Evolutionary conservation across 371 early-diverging fungal species (phyloP).

Genomic region (Astathelohania contejeani): DNA sequence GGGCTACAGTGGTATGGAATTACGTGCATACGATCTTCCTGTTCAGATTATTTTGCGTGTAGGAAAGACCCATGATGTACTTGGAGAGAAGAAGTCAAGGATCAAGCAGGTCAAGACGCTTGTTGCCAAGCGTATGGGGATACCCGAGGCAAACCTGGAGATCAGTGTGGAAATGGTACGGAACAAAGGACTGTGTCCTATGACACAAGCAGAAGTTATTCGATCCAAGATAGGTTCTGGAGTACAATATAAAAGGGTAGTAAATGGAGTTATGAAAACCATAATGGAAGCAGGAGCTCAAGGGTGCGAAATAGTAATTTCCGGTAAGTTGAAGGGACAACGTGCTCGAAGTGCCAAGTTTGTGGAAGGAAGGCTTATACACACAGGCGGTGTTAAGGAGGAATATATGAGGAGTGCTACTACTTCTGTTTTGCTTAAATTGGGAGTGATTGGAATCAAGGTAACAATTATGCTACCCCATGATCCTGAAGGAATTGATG

Average conservation of each 20-base stretch:
- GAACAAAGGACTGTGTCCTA: slow-evolving; percentile 91
- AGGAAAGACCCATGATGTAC: slow-evolving; percentile 84
- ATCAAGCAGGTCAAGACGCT: slow-evolving; percentile 90
- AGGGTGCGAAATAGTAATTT: slow-evolving; percentile 95
- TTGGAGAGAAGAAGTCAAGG: slow-evolving; percentile 93
- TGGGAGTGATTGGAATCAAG: slow-evolving; percentile 95
- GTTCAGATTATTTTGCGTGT: slow-evolving; percentile 97
- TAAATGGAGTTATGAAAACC: slow-evolving; percentile 90
- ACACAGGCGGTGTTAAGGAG: slow-evolving; percentile 73
- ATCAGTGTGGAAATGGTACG: slow-evolving; percentile 92
- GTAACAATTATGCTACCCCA: slow-evolving; percentile 96
- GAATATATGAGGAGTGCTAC: slow-evolving; percentile 90
- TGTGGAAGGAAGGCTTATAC: slow-evolving; percentile 83
- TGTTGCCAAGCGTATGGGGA: slow-evolving; percentile 92
- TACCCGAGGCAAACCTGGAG: slow-evolving; percentile 85
- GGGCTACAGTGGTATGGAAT: slow-evolving; percentile 87
- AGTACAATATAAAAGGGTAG: slow-evolving; percentile 86
- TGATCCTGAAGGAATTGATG: slow-evolving; percentile 82
- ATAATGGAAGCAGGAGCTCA: slow-evolving; percentile 98
- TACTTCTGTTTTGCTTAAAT: slow-evolving; percentile 91
- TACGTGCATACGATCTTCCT: slow-evolving; percentile 85
- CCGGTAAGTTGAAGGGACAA: slow-evolving; percentile 98
- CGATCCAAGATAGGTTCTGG: slow-evolving; percentile 85
- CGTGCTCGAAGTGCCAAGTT: slow-evolving; percentile 99
- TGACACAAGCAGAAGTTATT: slow-evolving; percentile 93